Evolutionary conservation across 23 red algal species (phyloP), one percentile per base, ranked within the genome.

Genomic region (Gracilariopsis chorda): DNA sequence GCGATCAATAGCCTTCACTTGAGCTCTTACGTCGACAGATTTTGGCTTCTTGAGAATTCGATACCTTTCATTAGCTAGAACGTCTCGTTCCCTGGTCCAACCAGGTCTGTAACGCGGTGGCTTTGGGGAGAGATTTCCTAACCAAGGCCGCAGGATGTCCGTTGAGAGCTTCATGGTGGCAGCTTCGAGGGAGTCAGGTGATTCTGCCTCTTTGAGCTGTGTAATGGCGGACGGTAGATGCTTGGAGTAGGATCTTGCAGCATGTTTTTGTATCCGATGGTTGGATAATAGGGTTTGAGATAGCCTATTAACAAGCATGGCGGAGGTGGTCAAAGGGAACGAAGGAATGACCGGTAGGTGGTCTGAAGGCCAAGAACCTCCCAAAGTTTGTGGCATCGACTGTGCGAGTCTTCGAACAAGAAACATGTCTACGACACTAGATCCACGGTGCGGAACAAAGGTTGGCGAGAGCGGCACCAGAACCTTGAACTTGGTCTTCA

Each of bases 361-460:
- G 30, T 61, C 56, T 27, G 20, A 61, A 14, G 21, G 20, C 7
- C 56, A 61, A 61, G 20, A 12, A 23, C 56, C 56, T 61, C 9
- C 56, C 21, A 19, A 6, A 61, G n/a, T 21, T 19, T 27, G 7
- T 7, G 9, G 7, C n/a, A 8, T 61, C 9, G 6, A 19, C 7
- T 9, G n/a, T 9, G n/a, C n/a, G 56, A 61, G 7, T 9, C 42
- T 32, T 47, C 33, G 30, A 8, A 47, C 14, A 17, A 86, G 34
- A 46, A 73, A 43, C 6, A 86, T 5, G 34, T 86, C 82, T 0
- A 69, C 64, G n/a, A 39, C 57, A 69, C 56, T 86, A 17, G 82
- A 33, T 14, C 82, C 82, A 29, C 34, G 14, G n/a, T 71, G 37
- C 4, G 82, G 34, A 14, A 3, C 24, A 0, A 42, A 69, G 2